These are phyloP conservation scores for Polyporus tsugae DNA, from an alignment of 1,284 basidiomycete genomes.

Conservation along the genomic window DNA sequence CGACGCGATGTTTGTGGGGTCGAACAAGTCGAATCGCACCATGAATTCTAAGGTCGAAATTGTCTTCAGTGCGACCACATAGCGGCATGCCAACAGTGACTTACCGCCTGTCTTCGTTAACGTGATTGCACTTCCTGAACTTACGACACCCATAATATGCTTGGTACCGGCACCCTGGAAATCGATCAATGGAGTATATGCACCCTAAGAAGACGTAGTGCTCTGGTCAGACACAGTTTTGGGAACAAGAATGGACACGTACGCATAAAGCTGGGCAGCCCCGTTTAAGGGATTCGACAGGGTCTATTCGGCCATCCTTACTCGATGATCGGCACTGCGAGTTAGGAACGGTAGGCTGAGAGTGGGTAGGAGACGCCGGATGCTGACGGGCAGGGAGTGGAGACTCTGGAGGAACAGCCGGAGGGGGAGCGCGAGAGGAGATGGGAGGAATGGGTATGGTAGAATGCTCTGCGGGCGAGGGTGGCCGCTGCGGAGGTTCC, in stretches of 20 bases:
- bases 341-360: background rate
- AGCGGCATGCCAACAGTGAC: background rate
- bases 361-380: background rate
- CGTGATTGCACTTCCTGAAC: conserved; percentile 12
- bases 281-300: conserved; percentile 5
- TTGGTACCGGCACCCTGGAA: conserved; percentile 18
- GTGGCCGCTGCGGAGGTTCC: background rate
- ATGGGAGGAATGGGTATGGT: background rate
- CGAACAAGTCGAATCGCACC: conserved; percentile 43
- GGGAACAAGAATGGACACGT: background rate
- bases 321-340: background rate
- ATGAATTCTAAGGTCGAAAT: conserved; percentile 9
- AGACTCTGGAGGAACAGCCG: background rate
- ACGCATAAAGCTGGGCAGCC: conserved; percentile 11
- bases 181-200: conserved; percentile 29
- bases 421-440: background rate
- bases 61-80: background rate
- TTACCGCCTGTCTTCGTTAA: conserved; percentile 33
- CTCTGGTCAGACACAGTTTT: background rate
- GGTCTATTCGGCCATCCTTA: background rate
- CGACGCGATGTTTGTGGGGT: conserved; percentile 50
- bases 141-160: conserved; percentile 38
- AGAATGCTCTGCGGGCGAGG: background rate
- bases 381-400: background rate
- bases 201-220: conserved; percentile 15